These are phyloP conservation scores for Ampelocalamus luodianensis DNA, from an alignment of 176 grass and related monocot genomes.

Conservation along the genomic window DNA sequence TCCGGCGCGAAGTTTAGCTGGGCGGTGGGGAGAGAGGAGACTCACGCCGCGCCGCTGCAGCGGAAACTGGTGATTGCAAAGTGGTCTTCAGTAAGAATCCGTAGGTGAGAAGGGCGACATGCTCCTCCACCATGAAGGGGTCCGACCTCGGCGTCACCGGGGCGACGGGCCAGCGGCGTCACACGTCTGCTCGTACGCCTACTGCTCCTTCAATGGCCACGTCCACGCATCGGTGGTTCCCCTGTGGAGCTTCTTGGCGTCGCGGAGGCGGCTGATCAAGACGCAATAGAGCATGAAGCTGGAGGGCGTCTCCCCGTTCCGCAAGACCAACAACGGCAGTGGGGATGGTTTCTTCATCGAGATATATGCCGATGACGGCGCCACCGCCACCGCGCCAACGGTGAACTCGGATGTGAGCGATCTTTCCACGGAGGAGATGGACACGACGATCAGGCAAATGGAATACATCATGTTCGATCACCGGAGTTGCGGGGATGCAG, in stretches of 20 bases:
- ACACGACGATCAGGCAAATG: too few relatives aligned
- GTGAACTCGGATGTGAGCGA: too few relatives aligned
- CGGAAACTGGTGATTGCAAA: conserved; percentile 44
- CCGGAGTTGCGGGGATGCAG: too few relatives aligned
- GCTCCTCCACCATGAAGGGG: conserved; percentile 67
- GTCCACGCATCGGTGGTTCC: conserved; percentile 44
- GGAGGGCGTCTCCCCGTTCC: too few relatives aligned
- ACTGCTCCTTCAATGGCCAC: conserved; percentile 84
- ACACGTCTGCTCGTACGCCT: conserved; percentile 65
- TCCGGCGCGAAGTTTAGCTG: conserved; percentile 57
- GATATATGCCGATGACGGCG: too few relatives aligned
- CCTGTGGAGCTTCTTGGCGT: conserved; percentile 57
- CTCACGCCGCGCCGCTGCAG: conserved; percentile 34
- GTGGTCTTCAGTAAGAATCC: conserved; percentile 28
- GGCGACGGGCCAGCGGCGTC: conserved; percentile 31
- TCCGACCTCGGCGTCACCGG: conserved; percentile 20
- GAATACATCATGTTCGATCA: too few relatives aligned
- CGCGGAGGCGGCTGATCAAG: conserved; percentile 58
- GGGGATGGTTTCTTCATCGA: too few relatives aligned
- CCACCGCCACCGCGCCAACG: too few relatives aligned
- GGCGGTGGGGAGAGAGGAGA: conserved; percentile 29
- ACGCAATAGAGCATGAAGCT: too few relatives aligned
- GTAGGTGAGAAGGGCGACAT: conserved; percentile 61
- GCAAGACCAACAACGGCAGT: too few relatives aligned
- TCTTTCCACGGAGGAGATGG: too few relatives aligned